phyloP scores from a whole-genome alignment of 2,329 filamentous ascomycete genomes.

The Colletotrichum eleusines region DNA sequence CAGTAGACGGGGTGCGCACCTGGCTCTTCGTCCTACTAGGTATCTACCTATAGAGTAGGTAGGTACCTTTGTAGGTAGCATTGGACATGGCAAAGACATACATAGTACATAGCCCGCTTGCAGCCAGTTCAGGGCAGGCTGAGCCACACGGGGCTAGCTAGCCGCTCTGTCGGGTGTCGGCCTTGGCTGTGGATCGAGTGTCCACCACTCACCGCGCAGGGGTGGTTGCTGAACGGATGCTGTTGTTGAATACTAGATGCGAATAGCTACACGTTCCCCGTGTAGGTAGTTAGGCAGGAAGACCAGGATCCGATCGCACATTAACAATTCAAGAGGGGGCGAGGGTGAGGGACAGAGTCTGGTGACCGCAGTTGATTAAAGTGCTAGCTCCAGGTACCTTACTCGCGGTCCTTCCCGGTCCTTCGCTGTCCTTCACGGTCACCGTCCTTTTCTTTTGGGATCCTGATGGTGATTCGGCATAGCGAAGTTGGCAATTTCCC shows the following conservation, averaged over 20 bases:
- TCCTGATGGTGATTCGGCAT: constrained; percentile 68
- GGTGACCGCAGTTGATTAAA: not conserved
- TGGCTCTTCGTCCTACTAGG: not conserved
- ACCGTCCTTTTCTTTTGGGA: not conserved
- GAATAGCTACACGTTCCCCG: too few relatives aligned
- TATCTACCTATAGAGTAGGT: not conserved
- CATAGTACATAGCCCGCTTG: too few relatives aligned
- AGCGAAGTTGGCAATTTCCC: constrained; percentile 40
- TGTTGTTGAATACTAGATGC: too few relatives aligned
- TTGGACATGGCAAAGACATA: too few relatives aligned
- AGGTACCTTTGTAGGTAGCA: too few relatives aligned
- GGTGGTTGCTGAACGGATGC: too few relatives aligned
- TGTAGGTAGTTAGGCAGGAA: not conserved
- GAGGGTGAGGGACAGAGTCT: not conserved
- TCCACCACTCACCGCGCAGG: not conserved
- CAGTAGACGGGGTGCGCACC: too few relatives aligned
- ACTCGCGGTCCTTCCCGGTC: not conserved
- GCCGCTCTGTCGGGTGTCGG: not conserved
- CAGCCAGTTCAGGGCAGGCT: not conserved
- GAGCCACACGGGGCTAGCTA: not conserved
- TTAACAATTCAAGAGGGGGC: not conserved
- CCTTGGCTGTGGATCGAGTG: not conserved
- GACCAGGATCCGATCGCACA: not conserved
- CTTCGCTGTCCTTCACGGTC: not conserved
- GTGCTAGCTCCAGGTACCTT: not conserved